Evolutionary conservation across 2,329 filamentous ascomycete species (phyloP).

Genomic region (Decorospora gaudefroyi): DNA sequence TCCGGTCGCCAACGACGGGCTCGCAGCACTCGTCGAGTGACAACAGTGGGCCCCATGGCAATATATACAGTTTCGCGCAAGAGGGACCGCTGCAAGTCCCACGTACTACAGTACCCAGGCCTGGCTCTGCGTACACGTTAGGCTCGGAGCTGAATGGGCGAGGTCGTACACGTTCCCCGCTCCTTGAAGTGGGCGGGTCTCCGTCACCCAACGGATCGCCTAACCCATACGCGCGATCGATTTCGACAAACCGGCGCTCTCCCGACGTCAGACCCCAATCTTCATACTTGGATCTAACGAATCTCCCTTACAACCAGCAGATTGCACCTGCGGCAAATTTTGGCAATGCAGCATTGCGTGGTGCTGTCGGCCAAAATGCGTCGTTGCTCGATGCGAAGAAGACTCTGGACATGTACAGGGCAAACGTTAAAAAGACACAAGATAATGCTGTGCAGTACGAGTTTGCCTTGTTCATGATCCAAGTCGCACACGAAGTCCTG

Average conservation of each 20-base stretch:
- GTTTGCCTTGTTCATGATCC: conserved; percentile 92
- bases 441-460: conserved; percentile 91
- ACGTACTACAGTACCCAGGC: conserved; percentile 66
- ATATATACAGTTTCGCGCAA: conserved; percentile 38
- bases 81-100: conserved; percentile 49
- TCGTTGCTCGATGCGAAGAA: conserved; percentile 89
- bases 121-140: conserved; percentile 75
- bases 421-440: conserved; percentile 96
- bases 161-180: conserved; percentile 62
- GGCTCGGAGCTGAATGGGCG: conserved; percentile 69
- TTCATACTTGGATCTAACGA: conserved; percentile 66
- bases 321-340: conserved; percentile 66
- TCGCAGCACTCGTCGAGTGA: conserved; percentile 39
- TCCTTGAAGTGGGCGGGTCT: conserved; percentile 53
- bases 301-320: conserved; percentile 78
- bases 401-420: conserved; percentile 95
- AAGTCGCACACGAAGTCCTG: conserved; percentile 76
- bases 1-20: conserved; percentile 36
- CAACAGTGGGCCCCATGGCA: conserved; percentile 33
- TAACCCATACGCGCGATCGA: conserved; percentile 52
- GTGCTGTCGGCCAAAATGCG: conserved; percentile 82
- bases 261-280: conserved; percentile 63
- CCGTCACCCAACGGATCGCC: conserved; percentile 49
- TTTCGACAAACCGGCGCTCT: conserved; percentile 59
- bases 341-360: conserved; percentile 80